Percentiles rank a stretch among this genome's conserved stretches.
Evolutionary conservation across 2,329 filamentous ascomycete genomes (phyloP).

Genomic region (Cercospora citrullina): DNA sequence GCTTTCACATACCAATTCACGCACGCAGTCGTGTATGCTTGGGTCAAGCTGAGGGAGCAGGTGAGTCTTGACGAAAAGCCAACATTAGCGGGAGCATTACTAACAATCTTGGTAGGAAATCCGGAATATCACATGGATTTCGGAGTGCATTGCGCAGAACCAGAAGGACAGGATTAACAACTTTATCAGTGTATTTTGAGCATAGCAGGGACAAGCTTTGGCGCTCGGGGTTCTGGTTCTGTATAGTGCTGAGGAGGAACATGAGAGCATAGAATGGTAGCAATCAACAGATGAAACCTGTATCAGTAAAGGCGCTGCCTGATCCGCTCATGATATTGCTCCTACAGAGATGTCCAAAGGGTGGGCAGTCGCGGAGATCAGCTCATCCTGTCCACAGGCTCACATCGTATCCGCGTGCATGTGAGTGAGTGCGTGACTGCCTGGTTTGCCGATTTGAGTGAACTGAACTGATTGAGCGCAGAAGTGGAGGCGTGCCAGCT

Average conservation of each 20-base stretch:
- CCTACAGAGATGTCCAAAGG: background rate
- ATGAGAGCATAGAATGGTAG: background rate
- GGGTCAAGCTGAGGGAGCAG: slow-evolving; percentile 97
- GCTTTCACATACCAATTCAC: slow-evolving; percentile 97
- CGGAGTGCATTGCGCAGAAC: slow-evolving; percentile 98
- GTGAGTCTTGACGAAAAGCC: slow-evolving; percentile 54
- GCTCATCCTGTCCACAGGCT: background rate
- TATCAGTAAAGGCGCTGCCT: background rate
- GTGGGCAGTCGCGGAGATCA: background rate
- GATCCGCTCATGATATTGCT: background rate
- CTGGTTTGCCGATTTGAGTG: background rate
- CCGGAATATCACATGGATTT: slow-evolving; percentile 98
- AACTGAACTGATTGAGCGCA: background rate
- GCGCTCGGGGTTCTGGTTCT: slow-evolving; percentile 5
- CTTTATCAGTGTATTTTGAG: slow-evolving; percentile 93
- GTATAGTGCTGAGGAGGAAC: background rate
- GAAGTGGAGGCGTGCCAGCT: background rate
- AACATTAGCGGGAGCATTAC: slow-evolving; percentile 25
- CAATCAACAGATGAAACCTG: background rate
- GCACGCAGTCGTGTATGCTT: slow-evolving; percentile 90
- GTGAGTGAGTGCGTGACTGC: background rate
- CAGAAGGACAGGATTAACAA: slow-evolving; percentile 99
- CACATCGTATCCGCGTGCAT: background rate
- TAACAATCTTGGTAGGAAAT: slow-evolving; percentile 70
- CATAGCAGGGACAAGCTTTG: background rate